These are phyloP conservation scores for Xylaria sp. DNA, from an alignment of 2,329 filamentous ascomycete genomes.

Conservation along the genomic window DNA sequence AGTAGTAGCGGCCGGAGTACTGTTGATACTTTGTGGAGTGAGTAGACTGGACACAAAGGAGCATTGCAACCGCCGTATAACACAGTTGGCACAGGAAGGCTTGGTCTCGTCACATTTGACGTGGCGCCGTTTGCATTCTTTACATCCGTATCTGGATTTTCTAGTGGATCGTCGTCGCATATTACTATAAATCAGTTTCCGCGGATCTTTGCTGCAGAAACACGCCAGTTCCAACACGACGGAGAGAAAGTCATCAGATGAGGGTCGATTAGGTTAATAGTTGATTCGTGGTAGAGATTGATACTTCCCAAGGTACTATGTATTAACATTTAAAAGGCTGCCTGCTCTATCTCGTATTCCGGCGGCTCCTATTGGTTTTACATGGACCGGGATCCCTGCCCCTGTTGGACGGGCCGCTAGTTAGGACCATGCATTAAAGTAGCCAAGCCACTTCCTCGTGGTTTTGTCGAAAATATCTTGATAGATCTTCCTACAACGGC, in stretches of 20 bases:
- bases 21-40: slow-evolving; percentile 17
- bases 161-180: slow-evolving; percentile 13
- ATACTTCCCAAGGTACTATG: too few species aligned
- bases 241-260: too few species aligned
- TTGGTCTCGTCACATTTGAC: slow-evolving; percentile 54
- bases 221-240: not conserved
- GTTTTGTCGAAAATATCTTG: too few species aligned
- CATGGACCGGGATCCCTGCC: too few species aligned
- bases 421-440: too few species aligned
- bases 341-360: slow-evolving; percentile 7
- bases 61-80: slow-evolving; percentile 51
- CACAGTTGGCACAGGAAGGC: slow-evolving; percentile 55
- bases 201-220: not conserved
- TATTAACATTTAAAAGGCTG: not conserved
- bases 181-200: not conserved
- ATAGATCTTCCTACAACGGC: too few species aligned
- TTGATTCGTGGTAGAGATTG: not conserved
- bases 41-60: slow-evolving; percentile 44
- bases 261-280: not conserved
- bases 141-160: slow-evolving; percentile 42
- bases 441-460: too few species aligned
- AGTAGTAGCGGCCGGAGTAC: not conserved
- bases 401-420: too few species aligned
- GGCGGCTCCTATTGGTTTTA: slow-evolving; percentile 4
- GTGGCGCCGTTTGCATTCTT: slow-evolving; percentile 39